A percentile compares a stretch with the other conserved stretches of the same genome.
phyloP scores from a whole-genome alignment of 202 grass and related monocot genomes.

The Musa balbisiana region DNA sequence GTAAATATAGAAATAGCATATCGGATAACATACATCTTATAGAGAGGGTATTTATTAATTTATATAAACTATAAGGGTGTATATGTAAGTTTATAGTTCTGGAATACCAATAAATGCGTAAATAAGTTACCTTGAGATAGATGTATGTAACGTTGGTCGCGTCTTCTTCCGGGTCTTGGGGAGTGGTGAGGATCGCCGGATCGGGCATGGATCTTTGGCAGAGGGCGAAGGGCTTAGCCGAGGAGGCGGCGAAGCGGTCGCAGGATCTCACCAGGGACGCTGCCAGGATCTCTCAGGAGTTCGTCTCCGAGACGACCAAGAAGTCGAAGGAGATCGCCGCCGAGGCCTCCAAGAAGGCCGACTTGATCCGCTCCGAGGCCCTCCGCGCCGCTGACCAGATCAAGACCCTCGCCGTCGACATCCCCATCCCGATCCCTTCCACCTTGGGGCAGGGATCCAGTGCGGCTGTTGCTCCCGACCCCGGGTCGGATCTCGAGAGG shows the following conservation, averaged over 20 bases:
- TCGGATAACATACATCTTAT: too few species aligned
- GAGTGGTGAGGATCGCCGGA: neutral
- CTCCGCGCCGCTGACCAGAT: slow-evolving; percentile 57
- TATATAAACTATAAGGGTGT: too few species aligned
- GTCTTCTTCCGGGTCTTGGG: neutral
- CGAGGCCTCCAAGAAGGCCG: slow-evolving; percentile 94
- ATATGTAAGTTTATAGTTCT: too few species aligned
- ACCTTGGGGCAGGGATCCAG: slow-evolving; percentile 31
- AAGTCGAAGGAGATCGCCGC: slow-evolving; percentile 80
- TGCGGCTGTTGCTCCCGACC: slow-evolving; percentile 1
- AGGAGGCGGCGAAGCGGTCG: slow-evolving; percentile 43
- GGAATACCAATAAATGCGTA: too few species aligned
- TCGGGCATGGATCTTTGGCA: slow-evolving; percentile 43
- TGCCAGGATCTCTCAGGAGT: slow-evolving; percentile 76
- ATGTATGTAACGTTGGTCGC: neutral
- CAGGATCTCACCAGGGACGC: slow-evolving; percentile 50
- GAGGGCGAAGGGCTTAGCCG: slow-evolving; percentile 64
- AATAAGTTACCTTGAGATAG: too few species aligned
- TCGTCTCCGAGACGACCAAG: slow-evolving; percentile 77
- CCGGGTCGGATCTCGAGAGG: slow-evolving; percentile 39
- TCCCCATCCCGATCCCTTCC: slow-evolving; percentile 48
- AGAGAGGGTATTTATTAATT: too few species aligned
- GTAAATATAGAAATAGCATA: too few species aligned
- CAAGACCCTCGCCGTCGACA: slow-evolving; percentile 49
- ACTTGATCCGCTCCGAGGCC: slow-evolving; percentile 43